Conservation (phyloP, 139 green algal species). For the Picochlorum sp. region DNA sequence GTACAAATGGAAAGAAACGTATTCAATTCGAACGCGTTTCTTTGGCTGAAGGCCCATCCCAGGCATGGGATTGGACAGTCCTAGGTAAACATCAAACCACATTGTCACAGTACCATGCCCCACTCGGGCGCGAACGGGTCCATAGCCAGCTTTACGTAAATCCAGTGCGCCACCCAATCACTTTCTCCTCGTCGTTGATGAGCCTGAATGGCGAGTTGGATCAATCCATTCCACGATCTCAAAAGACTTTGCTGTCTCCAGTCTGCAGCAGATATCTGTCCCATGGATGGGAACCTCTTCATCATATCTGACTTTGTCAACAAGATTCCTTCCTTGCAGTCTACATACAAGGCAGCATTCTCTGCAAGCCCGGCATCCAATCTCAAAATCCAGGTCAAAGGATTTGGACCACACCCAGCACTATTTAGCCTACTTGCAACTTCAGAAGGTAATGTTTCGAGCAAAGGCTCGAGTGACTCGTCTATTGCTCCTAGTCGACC, state of each 20-base stretch:
- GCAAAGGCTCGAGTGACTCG: not conserved
- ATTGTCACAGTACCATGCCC: constrained; percentile 8
- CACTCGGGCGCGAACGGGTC: constrained; percentile 51
- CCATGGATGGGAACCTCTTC: constrained; percentile 6
- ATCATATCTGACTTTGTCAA: constrained; percentile 8
- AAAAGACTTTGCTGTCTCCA: constrained; percentile 23
- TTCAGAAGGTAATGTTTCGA: constrained; percentile 23
- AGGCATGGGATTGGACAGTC: no score
- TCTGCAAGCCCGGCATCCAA: not conserved
- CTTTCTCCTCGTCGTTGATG: constrained; percentile 60
- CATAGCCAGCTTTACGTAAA: constrained; percentile 56
- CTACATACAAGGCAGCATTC: constrained; percentile 4
- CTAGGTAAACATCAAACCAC: no score
- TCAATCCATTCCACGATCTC: not conserved
- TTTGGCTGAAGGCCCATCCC: no score
- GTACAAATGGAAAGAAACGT: no score
- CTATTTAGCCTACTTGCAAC: constrained; percentile 23
- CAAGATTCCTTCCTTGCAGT: constrained; percentile 20
- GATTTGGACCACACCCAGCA: constrained; percentile 6
- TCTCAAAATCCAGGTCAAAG: constrained; percentile 2
- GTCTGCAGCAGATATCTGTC: constrained; percentile 24
- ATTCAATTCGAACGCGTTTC: no score
- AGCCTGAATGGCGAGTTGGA: constrained; percentile 19
- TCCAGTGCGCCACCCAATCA: constrained; percentile 64
- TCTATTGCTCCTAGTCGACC: not conserved